Conservation (phyloP, 805 yeast genomes). For the Crinitomyces ghanaensis region DNA sequence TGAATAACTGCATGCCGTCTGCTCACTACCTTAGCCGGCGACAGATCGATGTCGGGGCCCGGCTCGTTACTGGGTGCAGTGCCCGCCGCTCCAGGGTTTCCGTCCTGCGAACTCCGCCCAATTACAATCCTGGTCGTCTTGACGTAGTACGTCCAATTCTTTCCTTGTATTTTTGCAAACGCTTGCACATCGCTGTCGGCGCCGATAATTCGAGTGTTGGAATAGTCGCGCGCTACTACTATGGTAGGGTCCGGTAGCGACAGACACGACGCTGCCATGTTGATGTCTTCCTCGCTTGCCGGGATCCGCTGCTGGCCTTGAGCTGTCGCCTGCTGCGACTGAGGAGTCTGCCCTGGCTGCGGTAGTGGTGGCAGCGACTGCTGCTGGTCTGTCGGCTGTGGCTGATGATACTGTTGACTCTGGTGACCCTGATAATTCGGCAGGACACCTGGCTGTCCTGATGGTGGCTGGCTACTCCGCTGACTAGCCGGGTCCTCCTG, state of each 20-base stretch:
- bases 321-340: constrained; percentile 1
- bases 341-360: background rate
- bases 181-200: constrained; percentile 76
- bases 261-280: constrained; percentile 62
- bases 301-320: too few species aligned
- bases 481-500: too few species aligned
- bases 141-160: constrained; percentile 89
- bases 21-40: constrained; percentile 95
- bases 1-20: constrained; percentile 79
- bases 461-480: background rate
- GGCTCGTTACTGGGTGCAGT: constrained; percentile 9
- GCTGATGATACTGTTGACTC: background rate
- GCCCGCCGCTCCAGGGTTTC: constrained; percentile 20
- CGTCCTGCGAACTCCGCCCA: constrained; percentile 76
- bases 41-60: constrained; percentile 71
- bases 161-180: constrained; percentile 90
- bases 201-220: constrained; percentile 68
- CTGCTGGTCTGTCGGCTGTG: background rate
- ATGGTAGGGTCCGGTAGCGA: constrained; percentile 65
- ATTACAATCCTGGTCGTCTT: constrained; percentile 62
- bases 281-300: constrained; percentile 41
- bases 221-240: constrained; percentile 56
- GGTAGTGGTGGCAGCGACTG: background rate
- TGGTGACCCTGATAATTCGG: background rate
- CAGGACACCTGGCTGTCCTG: background rate